Percentiles rank a stretch among this genome's conserved stretches.
phyloP scores from a whole-genome alignment of 805 yeast genomes.

The Saccharomycopsis sp. region DNA sequence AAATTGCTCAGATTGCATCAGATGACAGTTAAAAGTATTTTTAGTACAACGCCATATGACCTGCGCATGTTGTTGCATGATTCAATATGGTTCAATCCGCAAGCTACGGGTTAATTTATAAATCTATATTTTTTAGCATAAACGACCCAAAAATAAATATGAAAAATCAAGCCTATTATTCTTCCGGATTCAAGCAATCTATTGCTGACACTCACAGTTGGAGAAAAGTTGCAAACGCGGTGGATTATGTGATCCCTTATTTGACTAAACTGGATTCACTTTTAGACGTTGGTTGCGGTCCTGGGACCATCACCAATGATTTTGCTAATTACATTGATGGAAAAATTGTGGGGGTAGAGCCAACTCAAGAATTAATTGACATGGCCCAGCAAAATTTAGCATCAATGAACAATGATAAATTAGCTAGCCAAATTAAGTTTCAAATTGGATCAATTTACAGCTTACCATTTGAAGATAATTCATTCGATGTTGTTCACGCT shows the following conservation, averaged over 20 bases:
- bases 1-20: no score
- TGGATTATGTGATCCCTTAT: constrained; percentile 26
- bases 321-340: constrained; percentile 31
- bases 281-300: constrained; percentile 39
- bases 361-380: constrained; percentile 29
- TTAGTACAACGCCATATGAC: no score
- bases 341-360: constrained; percentile 30
- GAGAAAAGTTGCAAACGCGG: constrained; percentile 30
- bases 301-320: constrained; percentile 35
- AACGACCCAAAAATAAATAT: no score
- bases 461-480: constrained; percentile 31
- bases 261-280: constrained; percentile 27
- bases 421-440: no score
- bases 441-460: constrained; percentile 29
- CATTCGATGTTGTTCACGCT: constrained; percentile 35
- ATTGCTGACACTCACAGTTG: constrained; percentile 30
- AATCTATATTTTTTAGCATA: no score
- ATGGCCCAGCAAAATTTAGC: constrained; percentile 21
- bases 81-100: no score
- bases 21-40: no score
- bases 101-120: no score
- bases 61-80: no score
- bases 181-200: constrained; percentile 24
- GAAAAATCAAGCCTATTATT: constrained; percentile 28
- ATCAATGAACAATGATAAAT: constrained; percentile 24